phyloP scores from a whole-genome alignment of 2,329 filamentous ascomycete species.

The Diaporthe eres region DNA sequence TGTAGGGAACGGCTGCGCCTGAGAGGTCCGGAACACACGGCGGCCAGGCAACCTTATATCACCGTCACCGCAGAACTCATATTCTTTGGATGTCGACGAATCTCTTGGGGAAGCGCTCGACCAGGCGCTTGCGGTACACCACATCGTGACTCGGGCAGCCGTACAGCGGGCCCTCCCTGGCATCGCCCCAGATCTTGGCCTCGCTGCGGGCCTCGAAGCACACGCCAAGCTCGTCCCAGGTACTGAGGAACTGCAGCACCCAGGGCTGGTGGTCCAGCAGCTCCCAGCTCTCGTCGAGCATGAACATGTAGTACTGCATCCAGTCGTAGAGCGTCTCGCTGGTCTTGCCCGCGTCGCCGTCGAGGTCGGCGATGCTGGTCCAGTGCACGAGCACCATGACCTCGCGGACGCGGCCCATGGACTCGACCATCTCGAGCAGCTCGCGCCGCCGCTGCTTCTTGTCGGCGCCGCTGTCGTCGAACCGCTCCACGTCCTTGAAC shows the following conservation, averaged over 20 bases:
- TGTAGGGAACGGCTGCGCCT: no score
- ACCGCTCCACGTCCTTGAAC: conserved; percentile 42
- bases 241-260: conserved; percentile 42
- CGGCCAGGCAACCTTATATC: not conserved
- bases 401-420: conserved; percentile 40
- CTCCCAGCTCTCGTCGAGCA: conserved; percentile 42
- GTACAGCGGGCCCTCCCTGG: conserved; percentile 40
- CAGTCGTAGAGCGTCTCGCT: conserved; percentile 40
- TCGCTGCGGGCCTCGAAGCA: conserved; percentile 39
- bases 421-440: conserved; percentile 42
- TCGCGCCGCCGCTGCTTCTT: conserved; percentile 43
- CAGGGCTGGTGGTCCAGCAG: conserved; percentile 39
- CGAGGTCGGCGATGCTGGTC: conserved; percentile 42
- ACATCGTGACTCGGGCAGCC: conserved; percentile 41
- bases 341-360: conserved; percentile 30
- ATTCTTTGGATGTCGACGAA: conserved; percentile 40
- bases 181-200: conserved; percentile 40
- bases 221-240: conserved; percentile 40
- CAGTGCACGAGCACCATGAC: conserved; percentile 42
- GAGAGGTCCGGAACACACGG: not conserved
- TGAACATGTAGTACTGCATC: conserved; percentile 42
- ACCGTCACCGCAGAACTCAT: conserved; percentile 22
- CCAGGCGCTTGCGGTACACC: conserved; percentile 41
- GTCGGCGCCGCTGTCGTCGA: conserved; percentile 39
- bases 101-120: conserved; percentile 40